Evolutionary conservation across 2,329 filamentous ascomycete species (phyloP).

Genomic region (Stylonectria norvegica): DNA sequence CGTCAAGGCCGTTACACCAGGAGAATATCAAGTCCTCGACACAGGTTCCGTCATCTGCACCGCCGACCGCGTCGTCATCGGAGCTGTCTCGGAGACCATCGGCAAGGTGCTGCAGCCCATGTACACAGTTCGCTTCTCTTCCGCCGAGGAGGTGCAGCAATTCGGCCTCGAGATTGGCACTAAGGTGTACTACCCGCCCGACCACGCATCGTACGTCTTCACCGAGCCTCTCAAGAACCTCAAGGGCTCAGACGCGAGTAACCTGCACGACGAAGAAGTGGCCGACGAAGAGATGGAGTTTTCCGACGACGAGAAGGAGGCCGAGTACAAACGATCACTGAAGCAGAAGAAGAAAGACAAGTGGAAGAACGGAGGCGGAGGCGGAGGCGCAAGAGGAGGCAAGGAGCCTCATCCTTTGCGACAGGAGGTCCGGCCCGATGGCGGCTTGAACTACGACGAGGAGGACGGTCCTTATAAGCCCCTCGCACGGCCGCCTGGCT

Average conservation of each 20-base stretch:
- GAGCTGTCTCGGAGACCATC: slow-evolving; percentile 78
- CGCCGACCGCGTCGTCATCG: slow-evolving; percentile 71
- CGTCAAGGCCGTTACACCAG: slow-evolving; percentile 73
- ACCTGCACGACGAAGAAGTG: slow-evolving; percentile 90
- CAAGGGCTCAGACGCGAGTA: slow-evolving; percentile 92
- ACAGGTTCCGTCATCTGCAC: slow-evolving; percentile 79
- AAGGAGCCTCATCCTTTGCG: slow-evolving; percentile 40
- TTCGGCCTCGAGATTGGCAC: slow-evolving; percentile 66
- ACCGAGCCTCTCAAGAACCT: slow-evolving; percentile 73
- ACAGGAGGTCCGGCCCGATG: slow-evolving; percentile 37
- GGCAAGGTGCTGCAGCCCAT: slow-evolving; percentile 82
- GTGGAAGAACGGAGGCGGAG: slow-evolving; percentile 41
- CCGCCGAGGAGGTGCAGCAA: slow-evolving; percentile 62
- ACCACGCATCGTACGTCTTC: slow-evolving; percentile 80
- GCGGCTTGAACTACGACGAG: slow-evolving; percentile 63
- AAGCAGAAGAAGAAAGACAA: slow-evolving; percentile 63
- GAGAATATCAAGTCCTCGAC: slow-evolving; percentile 82
- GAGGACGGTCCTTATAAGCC: slow-evolving; percentile 70
- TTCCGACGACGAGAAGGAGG: slow-evolving; percentile 93
- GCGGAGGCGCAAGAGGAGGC: slow-evolving; percentile 31
- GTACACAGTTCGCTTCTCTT: slow-evolving; percentile 77
- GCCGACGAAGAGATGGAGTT: slow-evolving; percentile 87
- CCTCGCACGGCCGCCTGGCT: slow-evolving; percentile 63
- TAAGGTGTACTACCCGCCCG: slow-evolving; percentile 73
- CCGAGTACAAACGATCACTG: slow-evolving; percentile 67